Evolutionary conservation across 73 alveolate species (phyloP), one percentile per base, ranked within the genome.

Genomic region (Diophrys sp.): DNA sequence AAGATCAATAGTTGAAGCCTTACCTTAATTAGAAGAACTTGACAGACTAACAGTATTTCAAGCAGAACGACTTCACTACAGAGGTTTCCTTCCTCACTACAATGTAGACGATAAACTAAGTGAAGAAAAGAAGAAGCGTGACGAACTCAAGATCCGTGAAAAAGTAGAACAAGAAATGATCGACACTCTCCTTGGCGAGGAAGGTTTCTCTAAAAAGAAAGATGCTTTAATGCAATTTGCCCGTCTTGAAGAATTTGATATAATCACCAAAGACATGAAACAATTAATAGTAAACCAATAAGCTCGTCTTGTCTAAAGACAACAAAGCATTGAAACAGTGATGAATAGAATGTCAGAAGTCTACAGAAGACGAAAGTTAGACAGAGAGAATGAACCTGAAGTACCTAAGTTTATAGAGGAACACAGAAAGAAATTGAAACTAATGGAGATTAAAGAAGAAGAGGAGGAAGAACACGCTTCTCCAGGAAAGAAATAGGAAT

Each of bases 41-140:
- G 90, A 82, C 56, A 25, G 90, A 14, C 53, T 82, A 27, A 82
- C 67, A 56, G 84, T 74, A 0, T 34, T 62, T 0, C 56, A 56
- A 29, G 90, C 85, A 23, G 90, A 82, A 62, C 23, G 80, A 14
- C 11, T 82, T 30, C n/a, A 74, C n/a, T 82, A 82, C 77, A 74
- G 71, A 67, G 90, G 90, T 2, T 67, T 82, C n/a, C 62, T 44
- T 11, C 62, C 62, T 44, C 62, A 44, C 62, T 44, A 44, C 18
- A 5, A 5, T 44, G 5, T 44, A 44, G 62, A 44, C 5, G n/a
- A 44, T 11, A 44, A 44, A 44, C 62, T 44, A 44, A 18, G n/a
- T 18, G 62, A 44, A 5, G n/a, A 44, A 44, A 44, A 18, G 18
- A 44, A 44, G 18, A 5, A 11, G 18, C 5, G 18, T 11, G 62